Conservation (phyloP, 2,329 filamentous ascomycete genomes). For the Teratosphaeria epicoccoides region DNA sequence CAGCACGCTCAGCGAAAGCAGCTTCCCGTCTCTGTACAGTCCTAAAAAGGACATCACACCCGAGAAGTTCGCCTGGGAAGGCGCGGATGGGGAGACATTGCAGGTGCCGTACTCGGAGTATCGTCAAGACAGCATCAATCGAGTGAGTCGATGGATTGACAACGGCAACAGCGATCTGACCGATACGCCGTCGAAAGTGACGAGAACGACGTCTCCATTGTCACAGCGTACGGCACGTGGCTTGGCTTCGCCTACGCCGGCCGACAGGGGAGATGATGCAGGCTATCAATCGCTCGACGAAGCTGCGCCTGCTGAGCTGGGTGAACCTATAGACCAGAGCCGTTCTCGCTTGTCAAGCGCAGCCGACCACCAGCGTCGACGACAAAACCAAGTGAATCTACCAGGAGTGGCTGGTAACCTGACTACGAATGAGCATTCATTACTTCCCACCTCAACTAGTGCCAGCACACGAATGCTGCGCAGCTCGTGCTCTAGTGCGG, state of each 20-base stretch:
- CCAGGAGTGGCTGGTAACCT: background rate
- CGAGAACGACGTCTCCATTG: conserved; percentile 14
- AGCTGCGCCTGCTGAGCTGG: conserved; percentile 8
- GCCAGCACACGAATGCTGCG: conserved; percentile 25
- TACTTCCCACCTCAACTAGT: conserved; percentile 26
- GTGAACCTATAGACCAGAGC: background rate
- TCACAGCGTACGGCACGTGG: conserved; percentile 3
- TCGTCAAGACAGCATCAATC: conserved; percentile 25
- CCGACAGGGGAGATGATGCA: background rate
- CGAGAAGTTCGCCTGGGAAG: conserved; percentile 21
- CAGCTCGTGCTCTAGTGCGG: conserved; percentile 21
- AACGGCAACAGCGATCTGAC: conserved; percentile 14
- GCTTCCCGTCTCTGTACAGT: conserved; percentile 28
- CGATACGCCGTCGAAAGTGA: conserved; percentile 23
- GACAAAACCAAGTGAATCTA: background rate
- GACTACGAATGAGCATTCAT: conserved; percentile 2
- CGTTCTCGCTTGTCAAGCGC: background rate
- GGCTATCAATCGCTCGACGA: conserved; percentile 15
- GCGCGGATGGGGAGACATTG: conserved; percentile 9
- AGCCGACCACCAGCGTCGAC: background rate
- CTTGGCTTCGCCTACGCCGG: background rate
- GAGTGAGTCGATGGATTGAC: conserved; percentile 29
- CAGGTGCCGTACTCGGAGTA: conserved; percentile 9
- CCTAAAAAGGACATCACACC: conserved; percentile 18
- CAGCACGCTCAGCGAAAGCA: conserved; percentile 29